These are phyloP conservation scores for Arthrobotrys iridis DNA, from an alignment of 2,329 filamentous ascomycete species.

Conservation along the genomic window DNA sequence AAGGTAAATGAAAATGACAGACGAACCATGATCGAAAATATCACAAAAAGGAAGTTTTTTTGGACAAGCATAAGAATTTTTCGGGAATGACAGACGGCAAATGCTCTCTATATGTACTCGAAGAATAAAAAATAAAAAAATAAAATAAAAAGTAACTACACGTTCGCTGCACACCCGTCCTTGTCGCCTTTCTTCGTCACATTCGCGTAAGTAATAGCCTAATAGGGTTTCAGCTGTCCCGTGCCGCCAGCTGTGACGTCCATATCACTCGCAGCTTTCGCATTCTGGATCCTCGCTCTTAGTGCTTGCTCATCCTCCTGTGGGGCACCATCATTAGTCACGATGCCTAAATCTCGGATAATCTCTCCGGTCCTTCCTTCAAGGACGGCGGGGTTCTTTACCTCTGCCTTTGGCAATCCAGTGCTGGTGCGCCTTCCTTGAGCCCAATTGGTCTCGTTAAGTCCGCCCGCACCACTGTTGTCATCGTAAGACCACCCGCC, in stretches of 20 bases:
- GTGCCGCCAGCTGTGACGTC: constrained; percentile 13
- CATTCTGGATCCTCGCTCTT: constrained; percentile 14
- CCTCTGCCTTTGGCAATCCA: constrained; percentile 27
- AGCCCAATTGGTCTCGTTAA: constrained; percentile 24
- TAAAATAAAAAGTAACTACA: not conserved
- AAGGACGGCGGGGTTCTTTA: constrained; percentile 32
- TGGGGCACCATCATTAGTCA: constrained; percentile 11
- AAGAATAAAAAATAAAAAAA: not conserved
- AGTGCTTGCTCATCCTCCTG: constrained; percentile 21
- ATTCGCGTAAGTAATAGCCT: constrained; percentile 1
- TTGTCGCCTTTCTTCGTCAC: constrained; percentile 16
- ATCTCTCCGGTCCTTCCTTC: constrained; percentile 27
- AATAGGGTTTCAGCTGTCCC: constrained; percentile 14
- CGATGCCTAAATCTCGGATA: constrained; percentile 25
- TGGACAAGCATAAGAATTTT: not conserved
- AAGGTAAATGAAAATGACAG: not conserved
- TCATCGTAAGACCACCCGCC: constrained; percentile 36
- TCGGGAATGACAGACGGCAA: not conserved
- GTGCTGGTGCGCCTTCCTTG: not conserved
- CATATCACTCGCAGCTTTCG: constrained; percentile 20
- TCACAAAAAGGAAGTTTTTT: not conserved
- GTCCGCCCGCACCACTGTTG: not conserved
- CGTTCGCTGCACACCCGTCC: not conserved
- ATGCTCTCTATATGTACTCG: not conserved
- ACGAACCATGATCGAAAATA: not conserved